A percentile compares a stretch with the other conserved stretches of the same genome.
phyloP scores from a whole-genome alignment of 2,329 filamentous ascomycete species.

The Nemania diffusa region DNA sequence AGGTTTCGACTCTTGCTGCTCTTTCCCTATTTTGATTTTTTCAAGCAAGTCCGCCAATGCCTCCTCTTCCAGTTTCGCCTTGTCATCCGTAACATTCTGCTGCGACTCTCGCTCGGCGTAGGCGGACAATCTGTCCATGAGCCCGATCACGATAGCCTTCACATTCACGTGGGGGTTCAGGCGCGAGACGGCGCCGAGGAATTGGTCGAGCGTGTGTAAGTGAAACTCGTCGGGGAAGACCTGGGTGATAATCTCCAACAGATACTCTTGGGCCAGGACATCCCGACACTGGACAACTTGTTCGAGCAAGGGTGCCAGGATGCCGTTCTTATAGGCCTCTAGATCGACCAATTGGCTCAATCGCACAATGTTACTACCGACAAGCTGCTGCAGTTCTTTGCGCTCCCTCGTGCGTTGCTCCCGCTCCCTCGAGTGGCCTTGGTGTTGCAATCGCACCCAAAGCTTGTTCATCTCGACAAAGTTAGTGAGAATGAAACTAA shows the following conservation, averaged over 20 bases:
- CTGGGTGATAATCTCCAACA: constrained; percentile 97
- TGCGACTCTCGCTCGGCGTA: constrained; percentile 92
- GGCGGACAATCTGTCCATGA: constrained; percentile 95
- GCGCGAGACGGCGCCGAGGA: constrained; percentile 90
- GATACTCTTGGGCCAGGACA: constrained; percentile 95
- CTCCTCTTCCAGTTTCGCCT: constrained; percentile 83
- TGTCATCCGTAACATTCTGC: constrained; percentile 74
- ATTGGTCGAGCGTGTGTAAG: constrained; percentile 93
- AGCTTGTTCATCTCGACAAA: constrained; percentile 99
- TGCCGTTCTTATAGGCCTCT: constrained; percentile 90
- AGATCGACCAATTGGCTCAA: constrained; percentile 95
- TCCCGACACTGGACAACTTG: constrained; percentile 98
- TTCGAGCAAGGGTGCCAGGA: constrained; percentile 88
- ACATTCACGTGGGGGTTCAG: constrained; percentile 97
- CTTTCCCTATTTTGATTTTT: constrained; percentile 76
- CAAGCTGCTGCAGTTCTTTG: constrained; percentile 92
- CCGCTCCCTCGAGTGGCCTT: constrained; percentile 93
- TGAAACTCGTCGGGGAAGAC: constrained; percentile 99
- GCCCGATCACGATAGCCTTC: constrained; percentile 95
- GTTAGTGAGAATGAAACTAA: constrained; percentile 97
- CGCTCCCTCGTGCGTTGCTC: constrained; percentile 94
- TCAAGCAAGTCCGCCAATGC: constrained; percentile 82
- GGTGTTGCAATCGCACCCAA: constrained; percentile 97
- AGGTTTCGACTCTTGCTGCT: constrained; percentile 53
- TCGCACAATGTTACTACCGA: constrained; percentile 95